These are phyloP conservation scores for Yarrowia osloensis DNA, from an alignment of 805 yeast species.

Conservation along the genomic window DNA sequence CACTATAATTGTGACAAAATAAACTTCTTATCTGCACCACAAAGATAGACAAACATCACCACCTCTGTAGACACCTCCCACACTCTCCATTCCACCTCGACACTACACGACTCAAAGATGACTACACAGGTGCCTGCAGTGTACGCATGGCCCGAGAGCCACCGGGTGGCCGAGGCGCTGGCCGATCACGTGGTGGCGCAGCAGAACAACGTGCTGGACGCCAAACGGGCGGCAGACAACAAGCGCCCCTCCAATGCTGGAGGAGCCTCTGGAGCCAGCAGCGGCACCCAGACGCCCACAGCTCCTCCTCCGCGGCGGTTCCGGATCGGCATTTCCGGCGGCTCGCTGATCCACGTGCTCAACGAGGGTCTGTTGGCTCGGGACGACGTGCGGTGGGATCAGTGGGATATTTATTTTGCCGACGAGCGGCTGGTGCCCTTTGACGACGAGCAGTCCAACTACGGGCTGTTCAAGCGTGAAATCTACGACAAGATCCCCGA, in stretches of 20 bases:
- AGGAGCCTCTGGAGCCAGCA: constrained; percentile 3
- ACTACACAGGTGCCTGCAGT: constrained; percentile 92
- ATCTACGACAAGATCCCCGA: constrained; percentile 69
- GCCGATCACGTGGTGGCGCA: constrained; percentile 92
- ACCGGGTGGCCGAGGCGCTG: constrained; percentile 93
- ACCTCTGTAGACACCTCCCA: background rate
- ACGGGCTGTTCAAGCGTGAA: constrained; percentile 82
- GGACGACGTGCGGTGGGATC: constrained; percentile 80
- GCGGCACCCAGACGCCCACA: constrained; percentile 36
- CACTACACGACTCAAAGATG: constrained; percentile 49
- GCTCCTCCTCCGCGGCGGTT: constrained; percentile 60
- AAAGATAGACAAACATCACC: constrained; percentile 13
- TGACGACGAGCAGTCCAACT: constrained; percentile 78
- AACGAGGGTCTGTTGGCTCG: constrained; percentile 81
- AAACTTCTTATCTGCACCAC: constrained; percentile 28
- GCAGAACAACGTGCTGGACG: constrained; percentile 66
- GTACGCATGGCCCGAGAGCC: constrained; percentile 86
- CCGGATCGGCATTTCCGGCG: constrained; percentile 90
- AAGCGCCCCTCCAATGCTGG: constrained; percentile 3
- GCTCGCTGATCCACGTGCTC: constrained; percentile 82
- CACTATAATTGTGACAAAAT: too few species aligned
- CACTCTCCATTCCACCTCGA: background rate
- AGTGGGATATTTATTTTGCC: constrained; percentile 95
- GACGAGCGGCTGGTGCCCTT: constrained; percentile 95
- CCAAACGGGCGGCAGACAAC: constrained; percentile 35